phyloP scores from a whole-genome alignment of 768 basidiomycete species.

The Candolleomyces aberdarensis region DNA sequence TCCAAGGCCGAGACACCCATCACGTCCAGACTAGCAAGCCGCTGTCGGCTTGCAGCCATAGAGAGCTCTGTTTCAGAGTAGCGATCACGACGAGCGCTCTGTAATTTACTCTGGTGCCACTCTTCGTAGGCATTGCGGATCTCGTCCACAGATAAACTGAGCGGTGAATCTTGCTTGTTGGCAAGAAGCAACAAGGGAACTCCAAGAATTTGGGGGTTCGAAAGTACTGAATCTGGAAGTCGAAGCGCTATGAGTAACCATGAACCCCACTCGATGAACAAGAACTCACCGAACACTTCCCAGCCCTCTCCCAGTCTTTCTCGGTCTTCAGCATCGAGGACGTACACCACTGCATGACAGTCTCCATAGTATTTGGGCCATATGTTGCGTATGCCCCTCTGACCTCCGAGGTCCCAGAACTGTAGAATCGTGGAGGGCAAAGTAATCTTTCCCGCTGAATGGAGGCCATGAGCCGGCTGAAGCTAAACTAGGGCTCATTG shows the following conservation, averaged over 20 bases:
- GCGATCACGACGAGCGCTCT: conserved; percentile 59
- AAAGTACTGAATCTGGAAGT: conserved; percentile 74
- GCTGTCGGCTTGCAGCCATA: conserved; percentile 41
- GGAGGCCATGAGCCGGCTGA: not conserved
- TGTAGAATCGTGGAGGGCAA: conserved; percentile 92
- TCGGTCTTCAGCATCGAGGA: conserved; percentile 90
- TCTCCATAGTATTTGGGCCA: conserved; percentile 96
- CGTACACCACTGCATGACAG: conserved; percentile 94
- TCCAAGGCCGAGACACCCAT: conserved; percentile 90
- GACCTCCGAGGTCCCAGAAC: conserved; percentile 97
- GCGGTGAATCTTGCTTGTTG: conserved; percentile 90
- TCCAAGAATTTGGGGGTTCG: conserved; percentile 84
- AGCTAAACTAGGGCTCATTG: not conserved
- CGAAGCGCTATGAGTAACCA: not conserved
- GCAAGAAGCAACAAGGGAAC: conserved; percentile 90
- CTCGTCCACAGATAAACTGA: conserved; percentile 82
- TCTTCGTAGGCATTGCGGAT: conserved; percentile 87
- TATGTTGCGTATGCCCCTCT: conserved; percentile 88
- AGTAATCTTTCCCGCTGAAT: conserved; percentile 83
- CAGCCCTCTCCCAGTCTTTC: conserved; percentile 91
- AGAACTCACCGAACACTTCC: conserved; percentile 88
- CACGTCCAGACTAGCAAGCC: conserved; percentile 78
- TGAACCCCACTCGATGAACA: not conserved
- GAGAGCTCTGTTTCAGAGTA: conserved; percentile 46
- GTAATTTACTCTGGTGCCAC: conserved; percentile 76